phyloP scores from a whole-genome alignment of 345 rosid species.

The Bruguiera sexangula region DNA sequence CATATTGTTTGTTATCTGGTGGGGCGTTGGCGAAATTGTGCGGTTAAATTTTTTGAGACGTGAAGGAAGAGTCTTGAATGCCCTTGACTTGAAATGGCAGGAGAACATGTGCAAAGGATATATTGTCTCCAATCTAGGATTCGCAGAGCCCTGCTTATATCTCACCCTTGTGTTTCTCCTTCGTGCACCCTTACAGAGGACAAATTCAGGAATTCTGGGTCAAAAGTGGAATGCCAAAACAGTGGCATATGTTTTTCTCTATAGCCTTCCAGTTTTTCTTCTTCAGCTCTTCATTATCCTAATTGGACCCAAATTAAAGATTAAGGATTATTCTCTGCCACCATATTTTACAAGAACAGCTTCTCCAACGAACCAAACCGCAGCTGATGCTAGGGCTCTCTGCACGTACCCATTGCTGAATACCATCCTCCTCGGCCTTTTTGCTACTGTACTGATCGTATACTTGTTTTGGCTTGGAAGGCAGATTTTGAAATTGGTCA shows the following conservation, averaged over 20 bases:
- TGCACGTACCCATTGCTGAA: conserved; percentile 90
- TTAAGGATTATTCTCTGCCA: conserved; percentile 48
- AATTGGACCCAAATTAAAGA: conserved; percentile 59
- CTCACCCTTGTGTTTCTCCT: conserved; percentile 78
- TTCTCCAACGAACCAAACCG: conserved; percentile 25
- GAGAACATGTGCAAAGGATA: conserved; percentile 84
- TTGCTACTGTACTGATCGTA: conserved; percentile 53
- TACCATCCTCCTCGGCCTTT: conserved; percentile 80
- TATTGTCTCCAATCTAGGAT: conserved; percentile 84
- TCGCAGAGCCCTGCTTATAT: conserved; percentile 95
- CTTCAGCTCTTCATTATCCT: conserved; percentile 77
- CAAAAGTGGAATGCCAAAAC: conserved; percentile 78
- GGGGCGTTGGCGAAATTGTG: conserved; percentile 84
- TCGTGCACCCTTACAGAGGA: conserved; percentile 81
- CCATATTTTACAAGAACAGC: conserved; percentile 63
- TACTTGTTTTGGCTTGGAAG: conserved; percentile 94
- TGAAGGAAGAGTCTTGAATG: conserved; percentile 48
- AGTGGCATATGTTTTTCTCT: conserved; percentile 54
- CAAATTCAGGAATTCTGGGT: conserved; percentile 66
- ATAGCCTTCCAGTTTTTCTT: conserved; percentile 68
- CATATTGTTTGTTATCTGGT: conserved; percentile 64
- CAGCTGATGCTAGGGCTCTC: conserved; percentile 39
- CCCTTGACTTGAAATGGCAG: conserved; percentile 72
- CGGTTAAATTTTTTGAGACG: conserved; percentile 71
- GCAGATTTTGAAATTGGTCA: conserved; percentile 74